These are phyloP conservation scores for Rubus parviflorus DNA, from an alignment of 306 rosid species.

Conservation along the genomic window DNA sequence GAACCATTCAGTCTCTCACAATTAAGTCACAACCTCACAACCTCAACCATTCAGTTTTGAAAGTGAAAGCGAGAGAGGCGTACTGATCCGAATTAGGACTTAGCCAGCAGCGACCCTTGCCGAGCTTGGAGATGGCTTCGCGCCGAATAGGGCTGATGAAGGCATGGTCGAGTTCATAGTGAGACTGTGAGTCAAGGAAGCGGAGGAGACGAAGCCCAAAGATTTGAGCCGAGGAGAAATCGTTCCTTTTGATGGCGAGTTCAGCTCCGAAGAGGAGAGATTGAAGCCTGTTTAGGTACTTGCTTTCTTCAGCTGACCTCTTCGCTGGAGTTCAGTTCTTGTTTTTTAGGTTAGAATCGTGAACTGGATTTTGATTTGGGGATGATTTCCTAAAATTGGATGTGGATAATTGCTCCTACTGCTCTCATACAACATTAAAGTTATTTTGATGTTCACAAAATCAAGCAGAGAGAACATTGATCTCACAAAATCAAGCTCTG, in stretches of 20 bases:
- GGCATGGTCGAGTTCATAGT: constrained; percentile 54
- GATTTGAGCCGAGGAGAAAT: constrained; percentile 59
- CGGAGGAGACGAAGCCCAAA: constrained; percentile 79
- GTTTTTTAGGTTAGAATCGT: too few species aligned
- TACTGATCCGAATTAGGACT: constrained; percentile 68
- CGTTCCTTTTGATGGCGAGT: constrained; percentile 49
- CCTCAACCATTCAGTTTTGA: too few species aligned
- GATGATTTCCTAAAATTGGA: too few species aligned
- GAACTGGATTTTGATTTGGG: too few species aligned
- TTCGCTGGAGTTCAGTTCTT: constrained; percentile 22
- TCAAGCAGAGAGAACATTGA: too few species aligned
- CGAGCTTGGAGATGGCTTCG: constrained; percentile 46
- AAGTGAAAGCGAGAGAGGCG: neutral
- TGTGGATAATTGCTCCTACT: too few species aligned
- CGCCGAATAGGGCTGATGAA: constrained; percentile 67
- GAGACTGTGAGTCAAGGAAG: constrained; percentile 63
- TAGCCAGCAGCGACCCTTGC: constrained; percentile 53
- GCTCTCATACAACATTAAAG: too few species aligned
- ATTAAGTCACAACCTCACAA: too few species aligned
- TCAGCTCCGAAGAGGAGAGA: constrained; percentile 79
- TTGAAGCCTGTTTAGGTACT: constrained; percentile 67
- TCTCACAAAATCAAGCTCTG: too few species aligned
- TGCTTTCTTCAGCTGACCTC: constrained; percentile 59
- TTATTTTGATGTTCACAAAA: too few species aligned
- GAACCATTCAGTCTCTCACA: too few species aligned